Base-by-base conservation (phyloP, 192 early-diverging fungal genomes). In the Backusella liffmaniae region DNA sequence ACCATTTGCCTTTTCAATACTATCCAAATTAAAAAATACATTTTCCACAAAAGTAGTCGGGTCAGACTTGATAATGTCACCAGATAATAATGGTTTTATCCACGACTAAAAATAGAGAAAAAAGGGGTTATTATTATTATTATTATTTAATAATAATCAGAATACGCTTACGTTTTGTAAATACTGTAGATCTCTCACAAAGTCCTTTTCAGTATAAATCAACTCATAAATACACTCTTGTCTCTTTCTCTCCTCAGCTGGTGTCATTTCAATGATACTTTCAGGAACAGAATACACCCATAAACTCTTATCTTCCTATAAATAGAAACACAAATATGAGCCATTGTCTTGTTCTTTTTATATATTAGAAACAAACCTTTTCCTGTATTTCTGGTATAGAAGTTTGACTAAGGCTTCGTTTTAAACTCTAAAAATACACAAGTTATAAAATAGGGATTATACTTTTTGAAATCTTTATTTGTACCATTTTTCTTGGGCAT, bases 141-240 rank as follows among this genome's bases (percentile, higher is more conserved):
- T 44, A 44, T 44, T 16, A 16, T 5, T 16, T 44, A 13, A 16
- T 16, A 5, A 44, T 44, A 5, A 44, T 44, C 4, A 44, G 13
- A 44, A 44, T 18, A 71, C 0, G 68, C 15, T 51, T 83, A 93
- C 93, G 68, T 91, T 90, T 76, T 92, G 85, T 30, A 98, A 79
- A 32, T 94, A 88, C 66, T 91, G 90, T 44, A 99, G 83, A 66
- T 98, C 95, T 44, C 87, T 87, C 41, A 97, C 94, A 87, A 95
- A 99, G 78, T 97, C 92, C 65, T 90, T 87, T 76, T 99, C 95
- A 1, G 92, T 96, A 65, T 95, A 90, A 30, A 97, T 93, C 67
- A 98, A 79, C 84, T 99, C 97, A 79, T 91, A 97, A 77, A 99
- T 94, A 37, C 90, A 89, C 81, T 99, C 96, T 81, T 99, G 97